These are phyloP conservation scores for Colletotrichum sublineola DNA, from an alignment of 2,329 filamentous ascomycete genomes.

Conservation along the genomic window DNA sequence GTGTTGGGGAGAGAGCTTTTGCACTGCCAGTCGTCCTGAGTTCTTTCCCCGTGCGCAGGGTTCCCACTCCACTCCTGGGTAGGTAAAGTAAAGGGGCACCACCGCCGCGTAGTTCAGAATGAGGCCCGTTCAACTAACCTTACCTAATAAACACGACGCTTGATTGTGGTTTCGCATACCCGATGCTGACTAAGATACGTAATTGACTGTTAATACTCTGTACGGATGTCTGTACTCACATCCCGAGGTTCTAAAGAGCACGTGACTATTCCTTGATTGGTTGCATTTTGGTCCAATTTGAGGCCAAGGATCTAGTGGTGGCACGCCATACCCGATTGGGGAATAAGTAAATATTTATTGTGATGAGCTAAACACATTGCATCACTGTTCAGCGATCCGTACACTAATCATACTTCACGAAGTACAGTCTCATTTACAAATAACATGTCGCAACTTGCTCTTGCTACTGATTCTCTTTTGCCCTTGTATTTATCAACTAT, in stretches of 20 bases:
- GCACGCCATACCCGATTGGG: slow-evolving; percentile 19
- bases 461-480: neutral
- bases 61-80: neutral
- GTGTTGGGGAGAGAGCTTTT: slow-evolving; percentile 12
- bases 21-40: slow-evolving; percentile 2
- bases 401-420: slow-evolving; percentile 1
- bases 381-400: neutral
- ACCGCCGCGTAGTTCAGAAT: neutral
- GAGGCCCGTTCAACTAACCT: neutral
- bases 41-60: neutral
- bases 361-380: neutral
- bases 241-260: neutral
- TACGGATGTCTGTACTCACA: too few relatives aligned
- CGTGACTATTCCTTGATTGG: neutral
- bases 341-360: slow-evolving; percentile 25
- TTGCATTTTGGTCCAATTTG: neutral
- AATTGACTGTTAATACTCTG: too few relatives aligned
- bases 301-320: too few relatives aligned
- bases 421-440: neutral
- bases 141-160: slow-evolving; percentile 17
- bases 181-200: too few relatives aligned
- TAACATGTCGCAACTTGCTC: too few relatives aligned
- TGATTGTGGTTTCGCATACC: neutral
- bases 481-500: neutral
- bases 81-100: neutral